A percentile compares a stretch with the other conserved stretches of the same genome.
Evolutionary conservation across 768 basidiomycete genomes (phyloP).

Genomic region (Lactarius sanguifluus): DNA sequence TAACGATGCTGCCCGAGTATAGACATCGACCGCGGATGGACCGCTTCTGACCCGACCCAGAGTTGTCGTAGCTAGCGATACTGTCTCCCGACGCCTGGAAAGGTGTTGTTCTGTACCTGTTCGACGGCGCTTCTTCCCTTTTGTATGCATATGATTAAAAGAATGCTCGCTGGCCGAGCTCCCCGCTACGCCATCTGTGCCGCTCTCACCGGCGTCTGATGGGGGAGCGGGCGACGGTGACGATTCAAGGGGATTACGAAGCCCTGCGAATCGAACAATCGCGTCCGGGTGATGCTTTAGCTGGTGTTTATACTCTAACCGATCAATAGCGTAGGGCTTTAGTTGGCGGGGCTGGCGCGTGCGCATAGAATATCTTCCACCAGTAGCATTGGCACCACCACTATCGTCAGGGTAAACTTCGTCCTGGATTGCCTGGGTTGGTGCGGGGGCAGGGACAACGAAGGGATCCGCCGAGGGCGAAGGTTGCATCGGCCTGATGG

Average conservation of each 20-base stretch:
- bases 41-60: not conserved
- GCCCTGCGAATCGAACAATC: constrained; percentile 52
- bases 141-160: not conserved
- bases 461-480: constrained; percentile 2
- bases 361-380: constrained; percentile 53
- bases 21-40: not conserved
- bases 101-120: not conserved
- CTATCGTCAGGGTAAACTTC: constrained; percentile 12
- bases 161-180: not conserved
- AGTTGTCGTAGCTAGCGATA: not conserved
- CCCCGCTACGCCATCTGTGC: not conserved
- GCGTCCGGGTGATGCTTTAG: constrained; percentile 63
- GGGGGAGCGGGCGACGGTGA: constrained; percentile 12
- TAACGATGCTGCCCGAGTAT: not conserved
- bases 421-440: not conserved
- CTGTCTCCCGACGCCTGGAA: not conserved
- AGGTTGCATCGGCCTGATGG: not conserved
- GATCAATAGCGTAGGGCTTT: constrained; percentile 62
- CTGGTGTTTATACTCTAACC: constrained; percentile 49
- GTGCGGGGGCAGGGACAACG: not conserved
- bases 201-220: constrained; percentile 5
- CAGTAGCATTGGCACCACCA: not conserved
- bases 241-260: constrained; percentile 31
- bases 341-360: constrained; percentile 54
- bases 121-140: constrained; percentile 15